phyloP scores from a whole-genome alignment of 2,329 filamentous ascomycete species.

The Pseudonectria foliicola region DNA sequence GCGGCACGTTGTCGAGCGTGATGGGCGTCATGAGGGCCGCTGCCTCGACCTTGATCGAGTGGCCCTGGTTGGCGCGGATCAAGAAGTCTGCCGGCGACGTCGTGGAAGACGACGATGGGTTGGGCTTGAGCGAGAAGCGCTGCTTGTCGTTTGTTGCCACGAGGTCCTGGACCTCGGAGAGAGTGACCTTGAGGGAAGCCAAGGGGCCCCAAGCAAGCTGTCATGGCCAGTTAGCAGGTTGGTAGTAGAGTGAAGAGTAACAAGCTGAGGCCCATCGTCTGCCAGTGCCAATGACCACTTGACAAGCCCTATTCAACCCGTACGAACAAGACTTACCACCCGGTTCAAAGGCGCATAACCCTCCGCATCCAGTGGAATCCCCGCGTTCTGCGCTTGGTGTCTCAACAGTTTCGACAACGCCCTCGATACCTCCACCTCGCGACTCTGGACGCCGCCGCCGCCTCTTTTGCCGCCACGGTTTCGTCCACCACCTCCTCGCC shows the following conservation, averaged over 20 bases:
- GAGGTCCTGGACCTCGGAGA: conserved; percentile 63
- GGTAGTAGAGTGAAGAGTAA: conserved; percentile 2
- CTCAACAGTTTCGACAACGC: conserved; percentile 48
- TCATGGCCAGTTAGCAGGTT: background rate
- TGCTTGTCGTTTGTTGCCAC: conserved; percentile 82
- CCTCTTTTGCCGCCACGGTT: conserved; percentile 23
- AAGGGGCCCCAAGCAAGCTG: conserved; percentile 52
- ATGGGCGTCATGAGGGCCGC: conserved; percentile 64
- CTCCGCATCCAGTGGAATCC: conserved; percentile 49
- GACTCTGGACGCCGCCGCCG: conserved; percentile 25
- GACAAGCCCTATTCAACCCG: background rate
- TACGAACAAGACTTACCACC: conserved; percentile 42
- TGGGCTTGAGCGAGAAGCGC: conserved; percentile 71
- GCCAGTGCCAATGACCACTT: no score
- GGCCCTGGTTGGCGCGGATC: conserved; percentile 93
- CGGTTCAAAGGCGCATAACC: conserved; percentile 52
- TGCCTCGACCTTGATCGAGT: conserved; percentile 72
- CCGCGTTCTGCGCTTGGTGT: conserved; percentile 50
- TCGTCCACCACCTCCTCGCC: conserved; percentile 20
- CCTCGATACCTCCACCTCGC: conserved; percentile 45
- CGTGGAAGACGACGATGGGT: conserved; percentile 21
- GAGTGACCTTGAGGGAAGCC: conserved; percentile 62
- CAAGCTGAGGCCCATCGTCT: background rate
- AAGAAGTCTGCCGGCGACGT: conserved; percentile 61
- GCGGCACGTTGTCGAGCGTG: conserved; percentile 55